phyloP scores from a whole-genome alignment of 371 early-diverging fungal genomes.

The Apophysomyces variabilis region DNA sequence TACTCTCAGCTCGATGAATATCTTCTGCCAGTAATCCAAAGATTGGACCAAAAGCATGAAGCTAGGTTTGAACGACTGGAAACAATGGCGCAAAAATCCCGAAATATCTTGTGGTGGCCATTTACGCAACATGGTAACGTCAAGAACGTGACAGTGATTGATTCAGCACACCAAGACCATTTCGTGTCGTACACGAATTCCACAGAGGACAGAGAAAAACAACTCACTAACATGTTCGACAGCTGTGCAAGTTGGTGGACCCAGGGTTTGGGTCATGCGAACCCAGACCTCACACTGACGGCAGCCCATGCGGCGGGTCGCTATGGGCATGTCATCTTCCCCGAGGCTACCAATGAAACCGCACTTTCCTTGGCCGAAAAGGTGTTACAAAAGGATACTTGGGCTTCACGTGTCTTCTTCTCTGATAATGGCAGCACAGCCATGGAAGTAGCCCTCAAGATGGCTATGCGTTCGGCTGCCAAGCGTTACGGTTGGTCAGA shows the following conservation, averaged over 20 bases:
- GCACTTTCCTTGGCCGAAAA: constrained; percentile 68
- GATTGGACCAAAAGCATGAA: constrained; percentile 55
- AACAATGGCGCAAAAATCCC: constrained; percentile 59
- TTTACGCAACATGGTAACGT: constrained; percentile 80
- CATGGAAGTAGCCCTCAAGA: constrained; percentile 84
- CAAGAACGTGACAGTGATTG: constrained; percentile 73
- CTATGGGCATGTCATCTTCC: constrained; percentile 87
- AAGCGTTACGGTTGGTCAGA: constrained; percentile 49
- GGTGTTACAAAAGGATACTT: constrained; percentile 67
- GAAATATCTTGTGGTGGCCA: constrained; percentile 80
- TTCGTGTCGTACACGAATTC: constrained; percentile 56
- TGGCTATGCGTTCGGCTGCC: constrained; percentile 66
- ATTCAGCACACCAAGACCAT: constrained; percentile 76
- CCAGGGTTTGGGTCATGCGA: constrained; percentile 81
- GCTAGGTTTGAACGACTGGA: constrained; percentile 62
- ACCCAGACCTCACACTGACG: constrained; percentile 61
- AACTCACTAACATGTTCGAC: constrained; percentile 65
- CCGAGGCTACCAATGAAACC: constrained; percentile 78
- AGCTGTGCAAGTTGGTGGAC: constrained; percentile 90
- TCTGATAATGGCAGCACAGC: constrained; percentile 85
- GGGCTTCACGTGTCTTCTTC: constrained; percentile 81
- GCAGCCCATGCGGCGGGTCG: constrained; percentile 77
- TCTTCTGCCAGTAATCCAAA: constrained; percentile 50
- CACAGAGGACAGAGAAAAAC: constrained; percentile 12
- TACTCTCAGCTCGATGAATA: constrained; percentile 58